phyloP scores from a whole-genome alignment of 2,329 filamentous ascomycete species.

The Raffaelea arxii region DNA sequence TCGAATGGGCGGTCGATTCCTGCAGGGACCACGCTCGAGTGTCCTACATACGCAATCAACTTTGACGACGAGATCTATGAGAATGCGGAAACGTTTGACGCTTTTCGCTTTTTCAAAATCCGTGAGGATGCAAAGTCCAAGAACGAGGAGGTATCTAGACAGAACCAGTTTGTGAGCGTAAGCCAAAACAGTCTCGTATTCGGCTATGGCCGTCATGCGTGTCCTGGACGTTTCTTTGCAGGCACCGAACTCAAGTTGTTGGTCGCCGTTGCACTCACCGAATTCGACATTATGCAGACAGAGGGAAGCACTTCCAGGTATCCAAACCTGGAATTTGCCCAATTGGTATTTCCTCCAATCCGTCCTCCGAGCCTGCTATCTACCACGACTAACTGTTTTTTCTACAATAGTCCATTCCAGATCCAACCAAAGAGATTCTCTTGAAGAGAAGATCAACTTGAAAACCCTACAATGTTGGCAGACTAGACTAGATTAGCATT shows the following conservation, averaged over 20 bases:
- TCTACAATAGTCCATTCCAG: neutral
- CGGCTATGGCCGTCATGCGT: slow-evolving; percentile 30
- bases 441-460: no score
- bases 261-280: slow-evolving; percentile 17
- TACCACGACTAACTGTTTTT: neutral
- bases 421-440: neutral
- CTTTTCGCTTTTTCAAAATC: slow-evolving; percentile 22
- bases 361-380: no score
- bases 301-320: slow-evolving; percentile 18
- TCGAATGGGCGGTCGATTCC: slow-evolving; percentile 43
- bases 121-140: neutral
- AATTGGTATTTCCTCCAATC: neutral
- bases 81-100: slow-evolving; percentile 27
- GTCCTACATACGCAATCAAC: slow-evolving; percentile 25
- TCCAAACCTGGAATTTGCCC: slow-evolving; percentile 16
- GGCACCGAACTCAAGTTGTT: slow-evolving; percentile 28
- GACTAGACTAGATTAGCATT: no score
- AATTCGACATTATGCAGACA: slow-evolving; percentile 19
- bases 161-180: slow-evolving; percentile 29
- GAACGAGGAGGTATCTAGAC: no score
- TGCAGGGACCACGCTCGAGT: slow-evolving; percentile 31
- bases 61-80: slow-evolving; percentile 26
- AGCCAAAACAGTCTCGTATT: slow-evolving; percentile 23
- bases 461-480: no score
- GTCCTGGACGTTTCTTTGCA: slow-evolving; percentile 28